These are phyloP conservation scores for Phytophthora sojae DNA, from an alignment of 352 stramenopile species.

Conservation along the genomic window DNA sequence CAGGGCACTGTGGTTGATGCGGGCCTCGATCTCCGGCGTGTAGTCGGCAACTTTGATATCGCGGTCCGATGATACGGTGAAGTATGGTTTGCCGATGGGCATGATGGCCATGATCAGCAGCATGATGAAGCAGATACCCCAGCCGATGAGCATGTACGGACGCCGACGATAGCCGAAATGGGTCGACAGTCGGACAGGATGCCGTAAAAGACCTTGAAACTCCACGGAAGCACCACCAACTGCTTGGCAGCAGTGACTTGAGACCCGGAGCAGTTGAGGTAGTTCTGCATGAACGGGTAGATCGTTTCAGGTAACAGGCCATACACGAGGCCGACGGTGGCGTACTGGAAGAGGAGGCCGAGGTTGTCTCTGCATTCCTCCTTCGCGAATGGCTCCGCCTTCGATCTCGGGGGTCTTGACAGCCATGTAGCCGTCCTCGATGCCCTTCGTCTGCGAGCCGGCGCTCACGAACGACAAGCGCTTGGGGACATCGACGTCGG, in stretches of 20 bases:
- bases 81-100: not conserved
- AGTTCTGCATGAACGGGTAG: conserved; percentile 26
- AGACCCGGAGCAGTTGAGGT: not conserved
- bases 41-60: conserved; percentile 8
- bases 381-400: conserved; percentile 42
- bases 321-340: conserved; percentile 54
- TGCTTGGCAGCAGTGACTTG: not conserved
- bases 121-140: conserved; percentile 8
- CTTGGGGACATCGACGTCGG: not conserved
- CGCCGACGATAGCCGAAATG: conserved; percentile 43
- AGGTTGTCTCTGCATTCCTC: conserved; percentile 41
- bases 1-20: conserved; percentile 32
- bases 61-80: conserved; percentile 4
- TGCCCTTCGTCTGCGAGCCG: not conserved
- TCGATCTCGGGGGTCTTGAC: conserved; percentile 40
- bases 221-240: conserved; percentile 67
- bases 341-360: conserved; percentile 61
- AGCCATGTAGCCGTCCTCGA: conserved; percentile 30
- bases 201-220: no score
- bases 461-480: not conserved
- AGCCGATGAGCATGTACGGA: conserved; percentile 48
- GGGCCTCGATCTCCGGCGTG: conserved; percentile 16
- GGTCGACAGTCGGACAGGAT: conserved; percentile 67
- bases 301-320: conserved; percentile 51
- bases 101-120: conserved; percentile 39